Evolutionary conservation across 495 filamentous ascomycete genomes (phyloP).

Genomic region (Penicillium crystallinum): DNA sequence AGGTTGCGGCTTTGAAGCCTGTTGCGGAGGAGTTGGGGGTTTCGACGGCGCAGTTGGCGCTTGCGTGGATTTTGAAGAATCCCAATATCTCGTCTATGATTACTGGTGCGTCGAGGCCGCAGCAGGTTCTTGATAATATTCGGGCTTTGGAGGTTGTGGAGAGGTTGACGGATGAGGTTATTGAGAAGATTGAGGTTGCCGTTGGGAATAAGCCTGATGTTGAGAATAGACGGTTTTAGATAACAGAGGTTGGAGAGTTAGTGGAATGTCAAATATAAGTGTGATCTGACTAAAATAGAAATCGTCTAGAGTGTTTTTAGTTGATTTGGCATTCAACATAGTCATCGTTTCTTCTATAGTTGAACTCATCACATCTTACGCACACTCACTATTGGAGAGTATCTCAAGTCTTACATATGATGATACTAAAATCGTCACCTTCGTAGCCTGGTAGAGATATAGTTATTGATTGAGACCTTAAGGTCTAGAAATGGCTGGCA

Average conservation of each 20-base stretch:
- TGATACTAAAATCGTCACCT: no score
- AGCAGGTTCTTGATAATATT: slow-evolving; percentile 71
- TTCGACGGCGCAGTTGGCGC: slow-evolving; percentile 59
- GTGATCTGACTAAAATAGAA: background rate
- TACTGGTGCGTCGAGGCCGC: slow-evolving; percentile 65
- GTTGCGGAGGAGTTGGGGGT: slow-evolving; percentile 65
- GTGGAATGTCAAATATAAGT: background rate
- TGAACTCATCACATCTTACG: no score
- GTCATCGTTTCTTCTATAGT: no score
- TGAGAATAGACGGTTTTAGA: slow-evolving; percentile 19
- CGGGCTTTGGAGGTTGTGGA: slow-evolving; percentile 55
- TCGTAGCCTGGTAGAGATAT: no score
- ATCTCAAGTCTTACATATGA: no score
- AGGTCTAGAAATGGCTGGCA: no score
- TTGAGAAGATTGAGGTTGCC: slow-evolving; percentile 64
- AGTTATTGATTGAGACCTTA: no score
- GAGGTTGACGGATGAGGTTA: slow-evolving; percentile 59
- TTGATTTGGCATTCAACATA: no score
- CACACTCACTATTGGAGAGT: no score
- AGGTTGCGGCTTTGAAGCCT: slow-evolving; percentile 44
- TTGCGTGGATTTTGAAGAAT: slow-evolving; percentile 80
- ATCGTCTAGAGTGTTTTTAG: background rate
- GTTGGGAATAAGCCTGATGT: slow-evolving; percentile 58
- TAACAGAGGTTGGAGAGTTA: background rate
- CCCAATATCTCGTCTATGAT: slow-evolving; percentile 69